A percentile compares a stretch with the other conserved stretches of the same genome.
These are phyloP conservation scores for Peronospora tabacina DNA, from an alignment of 352 stramenopile genomes.

Conservation along the genomic window DNA sequence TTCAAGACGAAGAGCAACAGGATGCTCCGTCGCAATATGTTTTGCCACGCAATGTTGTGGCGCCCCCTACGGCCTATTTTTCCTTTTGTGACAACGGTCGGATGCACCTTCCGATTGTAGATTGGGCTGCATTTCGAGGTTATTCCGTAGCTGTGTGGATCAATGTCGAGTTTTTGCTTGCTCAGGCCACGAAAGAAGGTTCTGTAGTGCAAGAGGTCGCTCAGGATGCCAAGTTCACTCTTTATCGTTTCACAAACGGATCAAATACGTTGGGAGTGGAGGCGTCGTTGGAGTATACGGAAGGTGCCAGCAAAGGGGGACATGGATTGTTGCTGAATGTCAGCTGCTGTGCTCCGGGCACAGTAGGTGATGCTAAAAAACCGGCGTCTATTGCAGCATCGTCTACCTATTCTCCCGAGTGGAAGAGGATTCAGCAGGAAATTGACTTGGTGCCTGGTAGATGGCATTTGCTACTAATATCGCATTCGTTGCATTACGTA, in stretches of 20 bases:
- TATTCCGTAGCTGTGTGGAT: constrained; percentile 79
- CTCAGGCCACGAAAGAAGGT: constrained; percentile 14
- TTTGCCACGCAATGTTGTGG: constrained; percentile 24
- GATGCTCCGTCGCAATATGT: constrained; percentile 26
- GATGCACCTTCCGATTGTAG: constrained; percentile 71
- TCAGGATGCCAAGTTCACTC: constrained; percentile 41
- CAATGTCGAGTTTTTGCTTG: constrained; percentile 35
- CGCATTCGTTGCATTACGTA: constrained; percentile 77
- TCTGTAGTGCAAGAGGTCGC: constrained; percentile 3
- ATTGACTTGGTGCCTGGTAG: constrained; percentile 28
- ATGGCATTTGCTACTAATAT: constrained; percentile 72
- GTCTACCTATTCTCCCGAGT: constrained; percentile 33
- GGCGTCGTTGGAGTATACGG: constrained; percentile 46
- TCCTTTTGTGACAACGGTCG: constrained; percentile 47
- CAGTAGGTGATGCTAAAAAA: constrained; percentile 16
- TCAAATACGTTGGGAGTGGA: constrained; percentile 67
- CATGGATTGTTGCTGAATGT: constrained; percentile 40
- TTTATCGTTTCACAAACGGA: constrained; percentile 69
- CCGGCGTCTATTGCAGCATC: constrained; percentile 33
- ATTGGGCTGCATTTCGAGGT: constrained; percentile 71
- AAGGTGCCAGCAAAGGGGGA: constrained; percentile 18
- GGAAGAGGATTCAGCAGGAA: constrained; percentile 48
- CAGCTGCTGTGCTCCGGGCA: constrained; percentile 40
- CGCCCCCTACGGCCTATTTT: constrained; percentile 59
- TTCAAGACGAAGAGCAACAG: constrained; percentile 9